Evolutionary conservation across 257 asterid genomes (phyloP), one percentile per base, ranked within the genome.

Genomic region (Craterostigma plantagineum): DNA sequence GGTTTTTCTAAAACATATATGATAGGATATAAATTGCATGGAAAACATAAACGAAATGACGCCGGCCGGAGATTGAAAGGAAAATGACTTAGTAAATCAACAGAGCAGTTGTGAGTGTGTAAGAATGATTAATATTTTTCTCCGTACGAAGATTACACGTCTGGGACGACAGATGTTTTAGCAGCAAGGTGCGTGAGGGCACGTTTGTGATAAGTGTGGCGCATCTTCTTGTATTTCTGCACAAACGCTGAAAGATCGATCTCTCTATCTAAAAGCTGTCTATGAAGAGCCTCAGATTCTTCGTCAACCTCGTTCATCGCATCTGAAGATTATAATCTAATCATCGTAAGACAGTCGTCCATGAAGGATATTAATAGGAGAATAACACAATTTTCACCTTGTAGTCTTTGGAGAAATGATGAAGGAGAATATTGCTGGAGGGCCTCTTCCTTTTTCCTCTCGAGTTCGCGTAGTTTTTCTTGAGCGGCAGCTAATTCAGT

Each of bases 401-500:
- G 81, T 48, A 90, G 94, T 17, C 60, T 72, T 58, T 58, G 64
- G 44, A 90, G 71, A 37, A 90, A 81, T 0, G 96, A 79, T 16
- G 68, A 71, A n/a, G 96, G 91, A 39, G 96, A 69, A 55, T 66
- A 77, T 17, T 55, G 53, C 52, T 65, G 79, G 42, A 67, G 55
- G 18, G 71, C 65, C 52, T 83, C 95, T 34, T 67, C 92, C 51
- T 69, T 83, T 52, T 72, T 67, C 69, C 74, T 70, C 49, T 75
- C 94, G 33, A 90, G 60, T 40, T 90, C 96, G 67, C 70, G 77
- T 59, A 76, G 53, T 38, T 67, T 90, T 66, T 90, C 94, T 65
- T 72, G 91, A 51, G 99, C 94, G 62, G 91, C 63, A 59, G 96
- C 99, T 56, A 90, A 67, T 65, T 83, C 99, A 23, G 92, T 64